phyloP scores from a whole-genome alignment of 345 rosid species.

The Populus nigra region DNA sequence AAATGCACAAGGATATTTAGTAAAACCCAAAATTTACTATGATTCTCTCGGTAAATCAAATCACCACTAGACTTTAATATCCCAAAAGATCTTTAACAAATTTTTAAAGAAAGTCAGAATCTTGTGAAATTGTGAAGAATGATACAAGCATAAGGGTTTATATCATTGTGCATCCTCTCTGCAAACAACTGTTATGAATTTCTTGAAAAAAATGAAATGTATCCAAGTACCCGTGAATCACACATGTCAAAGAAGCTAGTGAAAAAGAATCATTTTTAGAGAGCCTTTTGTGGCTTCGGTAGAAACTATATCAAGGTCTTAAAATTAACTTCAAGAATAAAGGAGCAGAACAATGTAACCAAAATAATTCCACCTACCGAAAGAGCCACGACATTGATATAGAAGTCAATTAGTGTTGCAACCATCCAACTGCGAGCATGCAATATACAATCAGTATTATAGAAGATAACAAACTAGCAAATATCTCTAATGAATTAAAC shows the following conservation, averaged over 20 bases:
- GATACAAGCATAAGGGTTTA: neutral
- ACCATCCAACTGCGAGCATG: slow-evolving; percentile 66
- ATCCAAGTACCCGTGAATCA: neutral
- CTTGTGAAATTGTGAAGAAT: neutral
- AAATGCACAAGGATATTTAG: neutral
- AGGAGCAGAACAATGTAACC: neutral
- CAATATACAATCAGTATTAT: neutral
- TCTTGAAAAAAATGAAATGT: neutral
- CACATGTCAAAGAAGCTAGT: neutral
- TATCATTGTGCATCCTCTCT: neutral
- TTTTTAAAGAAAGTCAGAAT: neutral
- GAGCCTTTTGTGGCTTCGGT: no score
- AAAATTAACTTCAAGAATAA: neutral
- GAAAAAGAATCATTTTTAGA: neutral
- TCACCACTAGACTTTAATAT: neutral
- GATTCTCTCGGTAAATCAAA: neutral
- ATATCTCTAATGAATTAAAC: neutral
- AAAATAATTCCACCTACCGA: slow-evolving; percentile 50
- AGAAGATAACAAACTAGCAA: neutral
- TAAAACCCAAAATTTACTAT: neutral
- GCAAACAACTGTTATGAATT: neutral
- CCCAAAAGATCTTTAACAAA: neutral
- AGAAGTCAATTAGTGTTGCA: slow-evolving; percentile 72
- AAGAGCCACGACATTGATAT: slow-evolving; percentile 53
- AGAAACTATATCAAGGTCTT: no score